A percentile compares a stretch with the other conserved stretches of the same genome.
Evolutionary conservation across 345 rosid genomes (phyloP).

Genomic region (Combretum micranthum): DNA sequence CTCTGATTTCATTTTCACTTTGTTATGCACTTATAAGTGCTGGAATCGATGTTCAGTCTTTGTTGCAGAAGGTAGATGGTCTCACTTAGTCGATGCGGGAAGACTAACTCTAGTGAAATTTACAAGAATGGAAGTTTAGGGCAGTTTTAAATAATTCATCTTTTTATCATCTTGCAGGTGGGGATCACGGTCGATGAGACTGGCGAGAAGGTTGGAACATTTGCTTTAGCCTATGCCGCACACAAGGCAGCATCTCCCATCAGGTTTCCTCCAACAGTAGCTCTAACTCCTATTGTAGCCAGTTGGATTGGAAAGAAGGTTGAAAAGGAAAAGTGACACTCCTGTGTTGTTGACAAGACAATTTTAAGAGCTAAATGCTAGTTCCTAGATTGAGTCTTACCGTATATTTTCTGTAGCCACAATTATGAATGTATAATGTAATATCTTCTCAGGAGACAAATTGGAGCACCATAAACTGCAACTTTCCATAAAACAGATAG

Average conservation of each 20-base stretch:
- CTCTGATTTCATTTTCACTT: slow-evolving; percentile 70
- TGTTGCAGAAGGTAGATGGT: slow-evolving; percentile 51
- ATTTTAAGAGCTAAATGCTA: neutral
- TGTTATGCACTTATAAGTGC: slow-evolving; percentile 61
- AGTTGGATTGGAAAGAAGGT: slow-evolving; percentile 86
- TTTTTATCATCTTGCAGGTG: slow-evolving; percentile 29
- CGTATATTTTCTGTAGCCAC: no score
- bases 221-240: slow-evolving; percentile 86
- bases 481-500: no score
- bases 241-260: slow-evolving; percentile 97
- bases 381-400: no score
- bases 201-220: slow-evolving; percentile 79
- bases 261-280: slow-evolving; percentile 86
- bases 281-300: slow-evolving; percentile 85
- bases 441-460: no score
- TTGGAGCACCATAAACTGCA: no score
- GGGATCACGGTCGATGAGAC: slow-evolving; percentile 64
- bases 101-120: neutral
- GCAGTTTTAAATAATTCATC: neutral
- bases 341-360: slow-evolving; percentile 1
- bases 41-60: slow-evolving; percentile 71
- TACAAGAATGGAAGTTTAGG: neutral
- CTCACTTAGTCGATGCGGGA: neutral
- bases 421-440: no score
- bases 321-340: slow-evolving; percentile 29